phyloP scores from a whole-genome alignment of 495 filamentous ascomycete species.

The Aspergillus heteromorphus region DNA sequence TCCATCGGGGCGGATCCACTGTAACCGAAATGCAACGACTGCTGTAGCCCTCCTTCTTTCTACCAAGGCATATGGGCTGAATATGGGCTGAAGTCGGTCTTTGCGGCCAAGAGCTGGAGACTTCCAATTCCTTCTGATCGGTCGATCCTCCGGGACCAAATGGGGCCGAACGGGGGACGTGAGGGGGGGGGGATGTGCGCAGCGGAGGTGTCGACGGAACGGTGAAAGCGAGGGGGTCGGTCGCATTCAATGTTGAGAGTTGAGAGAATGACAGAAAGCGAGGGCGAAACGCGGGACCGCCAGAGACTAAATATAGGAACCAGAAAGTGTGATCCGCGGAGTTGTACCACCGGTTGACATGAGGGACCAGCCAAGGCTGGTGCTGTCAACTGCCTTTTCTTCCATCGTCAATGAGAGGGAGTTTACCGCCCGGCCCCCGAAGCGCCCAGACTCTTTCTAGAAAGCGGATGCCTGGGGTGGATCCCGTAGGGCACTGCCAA shows the following conservation, averaged over 20 bases:
- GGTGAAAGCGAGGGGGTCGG: neutral
- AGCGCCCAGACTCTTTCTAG: too few relatives aligned
- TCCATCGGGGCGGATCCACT: constrained; percentile 22
- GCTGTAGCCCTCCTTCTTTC: neutral
- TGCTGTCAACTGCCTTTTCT: too few relatives aligned
- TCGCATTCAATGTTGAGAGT: neutral
- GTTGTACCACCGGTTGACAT: too few relatives aligned
- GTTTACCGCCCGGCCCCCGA: too few relatives aligned
- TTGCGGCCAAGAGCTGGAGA: too few relatives aligned
- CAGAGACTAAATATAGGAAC: neutral
- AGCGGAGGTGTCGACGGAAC: neutral
- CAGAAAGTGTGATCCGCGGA: too few relatives aligned
- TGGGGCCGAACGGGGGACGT: neutral
- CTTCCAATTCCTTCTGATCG: neutral
- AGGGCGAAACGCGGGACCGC: neutral
- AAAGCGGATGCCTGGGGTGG: too few relatives aligned
- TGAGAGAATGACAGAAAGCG: neutral
- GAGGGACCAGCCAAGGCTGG: too few relatives aligned
- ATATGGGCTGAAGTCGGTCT: too few relatives aligned
- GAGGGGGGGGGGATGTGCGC: neutral
- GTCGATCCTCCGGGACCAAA: neutral
- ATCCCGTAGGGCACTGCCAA: too few relatives aligned
- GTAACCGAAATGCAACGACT: neutral
- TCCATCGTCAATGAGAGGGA: too few relatives aligned
- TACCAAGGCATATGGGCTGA: neutral